Evolutionary conservation across 2,329 filamentous ascomycete species (phyloP), one percentile per base, ranked within the genome.

Genomic region (Diaporthe humulicola): DNA sequence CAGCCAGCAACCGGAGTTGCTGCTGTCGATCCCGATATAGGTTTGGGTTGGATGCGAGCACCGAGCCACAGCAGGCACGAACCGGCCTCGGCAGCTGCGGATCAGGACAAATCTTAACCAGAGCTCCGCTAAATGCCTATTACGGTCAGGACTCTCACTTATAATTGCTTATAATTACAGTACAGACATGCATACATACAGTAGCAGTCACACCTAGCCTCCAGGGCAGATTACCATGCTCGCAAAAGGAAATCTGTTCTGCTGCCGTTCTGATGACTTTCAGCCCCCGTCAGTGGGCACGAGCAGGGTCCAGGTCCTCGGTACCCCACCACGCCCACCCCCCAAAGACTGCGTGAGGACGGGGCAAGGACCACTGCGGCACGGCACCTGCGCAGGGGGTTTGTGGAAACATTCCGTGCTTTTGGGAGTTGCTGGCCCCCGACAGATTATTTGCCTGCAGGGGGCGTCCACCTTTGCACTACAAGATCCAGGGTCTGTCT

Each of bases 21-120:
- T 28, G 30, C 15, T 69, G 64, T 69, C 64, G 64, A 69, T 69
- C 64, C 64, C 45, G 64, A 69, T 69, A 69, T 69, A 30, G 58
- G 15, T 64, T 38, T 33, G 22, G 42, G 42, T 28, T 25, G 42
- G 40, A 28, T 52, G 22, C 30, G 45, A 33, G 33, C 45, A 67
- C 42, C 61, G 19, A 50, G 28, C 40, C 2, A 22, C 58, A 28
- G 38, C 58, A 64, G 38, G 28, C 40, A 28, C 19, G 40, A 67
- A 52, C 28, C n/a, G 33, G 28, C 64, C 64, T 67, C 64, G 64
- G 64, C 64, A 28, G 45, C 48, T 54, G 64, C 64, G 64, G 64
- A 69, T 69, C 64, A 69, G 64, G 48, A 33, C 48, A 69, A 69
- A 69, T 69, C 64, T 69, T 40, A 69, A 69, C 12, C 1, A 42